These are phyloP conservation scores for Pisolithus tinctorius DNA, from an alignment of 768 basidiomycete species.

Conservation along the genomic window DNA sequence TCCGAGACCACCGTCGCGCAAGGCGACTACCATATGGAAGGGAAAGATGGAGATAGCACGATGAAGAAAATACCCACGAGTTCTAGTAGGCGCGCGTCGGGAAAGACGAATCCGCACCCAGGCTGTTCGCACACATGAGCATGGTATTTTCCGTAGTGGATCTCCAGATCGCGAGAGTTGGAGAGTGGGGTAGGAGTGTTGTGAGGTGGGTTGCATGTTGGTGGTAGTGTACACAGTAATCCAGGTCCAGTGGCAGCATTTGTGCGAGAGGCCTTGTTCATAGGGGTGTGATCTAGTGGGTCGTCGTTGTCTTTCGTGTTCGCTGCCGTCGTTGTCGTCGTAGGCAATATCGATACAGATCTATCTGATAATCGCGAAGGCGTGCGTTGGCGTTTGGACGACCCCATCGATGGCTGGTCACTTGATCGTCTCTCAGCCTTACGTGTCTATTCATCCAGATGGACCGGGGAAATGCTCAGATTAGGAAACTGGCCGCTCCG, in stretches of 20 bases:
- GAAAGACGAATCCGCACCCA: constrained; percentile 77
- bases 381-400: constrained; percentile 27
- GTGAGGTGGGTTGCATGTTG: constrained; percentile 64
- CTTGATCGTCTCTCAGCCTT: constrained; percentile 1
- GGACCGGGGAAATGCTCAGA: background rate
- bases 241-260: constrained; percentile 27
- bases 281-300: constrained; percentile 20
- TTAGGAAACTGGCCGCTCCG: constrained; percentile 7
- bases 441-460: constrained; percentile 1
- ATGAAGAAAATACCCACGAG: constrained; percentile 48
- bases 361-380: constrained; percentile 22
- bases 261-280: constrained; percentile 28
- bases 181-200: constrained; percentile 55
- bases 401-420: constrained; percentile 14
- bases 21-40: background rate
- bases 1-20: background rate
- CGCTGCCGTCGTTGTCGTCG: constrained; percentile 8
- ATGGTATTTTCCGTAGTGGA: constrained; percentile 79
- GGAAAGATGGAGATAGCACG: background rate
- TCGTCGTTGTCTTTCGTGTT: background rate
- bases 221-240: constrained; percentile 69
- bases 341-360: constrained; percentile 23
- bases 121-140: constrained; percentile 72
- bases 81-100: constrained; percentile 71
- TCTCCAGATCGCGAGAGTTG: constrained; percentile 64